Conservation (phyloP, 2,329 filamentous ascomycete genomes). For the Paecilomyces formosus region DNA sequence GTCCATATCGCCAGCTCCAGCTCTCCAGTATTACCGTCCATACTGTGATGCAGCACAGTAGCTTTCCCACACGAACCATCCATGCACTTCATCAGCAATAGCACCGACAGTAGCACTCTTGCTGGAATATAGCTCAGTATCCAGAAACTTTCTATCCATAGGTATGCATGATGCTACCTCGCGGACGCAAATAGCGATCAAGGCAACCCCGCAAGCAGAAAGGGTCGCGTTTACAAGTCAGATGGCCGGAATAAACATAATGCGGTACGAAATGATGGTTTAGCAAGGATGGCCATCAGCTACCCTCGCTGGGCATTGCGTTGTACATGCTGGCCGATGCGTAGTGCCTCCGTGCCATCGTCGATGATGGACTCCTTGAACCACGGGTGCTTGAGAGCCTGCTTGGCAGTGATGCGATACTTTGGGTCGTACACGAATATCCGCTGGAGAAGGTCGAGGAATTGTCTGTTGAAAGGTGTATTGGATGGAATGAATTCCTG, state of each 20-base stretch:
- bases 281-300: neutral
- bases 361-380: conserved; percentile 58
- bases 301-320: conserved; percentile 17
- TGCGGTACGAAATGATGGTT: neutral
- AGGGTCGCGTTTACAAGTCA: neutral
- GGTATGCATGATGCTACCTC: conserved; percentile 3
- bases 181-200: neutral
- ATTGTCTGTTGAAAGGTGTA: conserved; percentile 54
- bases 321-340: conserved; percentile 44
- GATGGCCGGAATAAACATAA: neutral
- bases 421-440: conserved; percentile 64
- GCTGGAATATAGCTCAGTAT: conserved; percentile 5
- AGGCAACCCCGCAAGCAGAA: neutral
- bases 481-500: conserved; percentile 57
- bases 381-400: conserved; percentile 60
- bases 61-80: conserved; percentile 2
- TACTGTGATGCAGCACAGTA: neutral
- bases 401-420: conserved; percentile 56
- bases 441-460: conserved; percentile 54
- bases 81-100: conserved; percentile 1
- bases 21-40: neutral
- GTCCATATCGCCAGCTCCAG: neutral
- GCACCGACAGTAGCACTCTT: neutral
- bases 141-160: conserved; percentile 17
- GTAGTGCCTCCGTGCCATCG: conserved; percentile 58